These are phyloP conservation scores for Paramecium tetraurelia DNA, from an alignment of 73 alveolate species.

Conservation along the genomic window DNA sequence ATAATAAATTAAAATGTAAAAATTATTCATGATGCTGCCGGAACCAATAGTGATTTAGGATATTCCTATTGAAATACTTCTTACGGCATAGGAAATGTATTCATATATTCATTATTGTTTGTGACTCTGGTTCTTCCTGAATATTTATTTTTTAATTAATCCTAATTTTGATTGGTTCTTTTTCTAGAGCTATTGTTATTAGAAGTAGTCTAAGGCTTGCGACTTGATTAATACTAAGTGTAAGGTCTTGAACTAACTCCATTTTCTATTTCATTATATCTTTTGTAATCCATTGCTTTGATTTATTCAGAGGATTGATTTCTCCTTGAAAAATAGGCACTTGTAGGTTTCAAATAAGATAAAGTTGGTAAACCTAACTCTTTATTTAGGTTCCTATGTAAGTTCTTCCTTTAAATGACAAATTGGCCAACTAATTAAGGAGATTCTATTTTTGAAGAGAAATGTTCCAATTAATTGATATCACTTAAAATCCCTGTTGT, in stretches of 20 bases:
- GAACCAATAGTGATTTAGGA: neutral
- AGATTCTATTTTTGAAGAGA: neutral
- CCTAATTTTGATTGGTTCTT: neutral
- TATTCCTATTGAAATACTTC: neutral
- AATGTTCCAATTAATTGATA: constrained; percentile 19
- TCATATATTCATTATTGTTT: neutral
- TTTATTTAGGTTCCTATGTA: constrained; percentile 23
- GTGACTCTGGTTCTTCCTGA: neutral
- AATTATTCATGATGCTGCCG: neutral
- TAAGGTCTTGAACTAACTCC: constrained; percentile 45
- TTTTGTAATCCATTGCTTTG: constrained; percentile 27
- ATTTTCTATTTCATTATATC: constrained; percentile 45
- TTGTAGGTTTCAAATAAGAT: constrained; percentile 46
- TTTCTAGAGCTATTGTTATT: neutral
- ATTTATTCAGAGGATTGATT: constrained; percentile 38
- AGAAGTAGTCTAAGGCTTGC: neutral
- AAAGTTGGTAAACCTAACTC: constrained; percentile 28
- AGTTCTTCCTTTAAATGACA: neutral
- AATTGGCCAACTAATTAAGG: constrained; percentile 12
- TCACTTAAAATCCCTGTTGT: constrained; percentile 21
- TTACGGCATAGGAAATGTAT: neutral
- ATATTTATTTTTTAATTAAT: neutral
- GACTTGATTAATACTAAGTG: neutral
- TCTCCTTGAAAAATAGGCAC: constrained; percentile 38
- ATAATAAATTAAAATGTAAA: neutral